Evolutionary conservation across 805 yeast species (phyloP).

Genomic region (Saturnispora bothae): DNA sequence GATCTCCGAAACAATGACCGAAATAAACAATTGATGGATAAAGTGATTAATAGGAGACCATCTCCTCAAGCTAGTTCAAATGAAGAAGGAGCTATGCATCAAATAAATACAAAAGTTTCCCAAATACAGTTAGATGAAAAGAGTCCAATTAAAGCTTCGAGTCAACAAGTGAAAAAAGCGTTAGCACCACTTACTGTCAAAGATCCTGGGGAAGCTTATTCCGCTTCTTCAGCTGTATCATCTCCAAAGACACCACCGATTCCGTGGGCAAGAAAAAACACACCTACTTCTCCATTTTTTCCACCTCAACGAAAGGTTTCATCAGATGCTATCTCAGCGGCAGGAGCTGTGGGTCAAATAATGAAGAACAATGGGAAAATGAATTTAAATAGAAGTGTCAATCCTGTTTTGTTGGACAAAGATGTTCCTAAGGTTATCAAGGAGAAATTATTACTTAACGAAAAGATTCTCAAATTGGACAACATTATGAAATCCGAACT

Average conservation of each 20-base stretch:
- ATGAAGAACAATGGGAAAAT: slow-evolving; percentile 9
- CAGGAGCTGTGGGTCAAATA: slow-evolving; percentile 26
- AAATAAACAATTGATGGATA: slow-evolving; percentile 26
- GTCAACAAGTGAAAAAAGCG: no score
- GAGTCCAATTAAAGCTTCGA: not conserved
- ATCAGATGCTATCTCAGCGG: slow-evolving; percentile 27
- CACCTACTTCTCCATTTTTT: slow-evolving; percentile 5
- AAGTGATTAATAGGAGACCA: slow-evolving; percentile 25
- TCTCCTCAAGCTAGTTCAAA: no score
- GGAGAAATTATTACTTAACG: slow-evolving; percentile 23
- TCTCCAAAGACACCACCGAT: not conserved
- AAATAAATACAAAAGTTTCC: not conserved
- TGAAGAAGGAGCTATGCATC: not conserved
- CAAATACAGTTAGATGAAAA: not conserved
- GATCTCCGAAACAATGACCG: slow-evolving; percentile 25
- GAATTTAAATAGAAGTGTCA: slow-evolving; percentile 19
- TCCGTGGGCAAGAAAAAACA: not conserved
- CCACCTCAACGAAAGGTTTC: slow-evolving; percentile 22
- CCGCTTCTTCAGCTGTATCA: no score
- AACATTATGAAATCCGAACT: slow-evolving; percentile 27
- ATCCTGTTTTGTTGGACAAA: slow-evolving; percentile 25
- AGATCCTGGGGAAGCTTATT: no score
- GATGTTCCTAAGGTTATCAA: slow-evolving; percentile 24
- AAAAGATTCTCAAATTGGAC: slow-evolving; percentile 26
- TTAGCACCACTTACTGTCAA: no score